These are phyloP conservation scores for Phytophthora ohioensis DNA, from an alignment of 352 stramenopile species.

Conservation along the genomic window DNA sequence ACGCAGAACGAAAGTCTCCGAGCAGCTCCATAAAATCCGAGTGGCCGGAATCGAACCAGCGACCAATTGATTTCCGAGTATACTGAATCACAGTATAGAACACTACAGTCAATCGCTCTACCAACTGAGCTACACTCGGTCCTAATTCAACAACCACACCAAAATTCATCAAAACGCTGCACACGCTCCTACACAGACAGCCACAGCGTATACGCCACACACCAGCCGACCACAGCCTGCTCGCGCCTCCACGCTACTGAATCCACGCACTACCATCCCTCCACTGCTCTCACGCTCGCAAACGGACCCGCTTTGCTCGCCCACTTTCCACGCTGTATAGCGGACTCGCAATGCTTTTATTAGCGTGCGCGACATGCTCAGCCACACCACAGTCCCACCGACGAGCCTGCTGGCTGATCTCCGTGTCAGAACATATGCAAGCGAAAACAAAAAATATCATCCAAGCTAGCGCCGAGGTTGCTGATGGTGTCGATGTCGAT, in stretches of 20 bases:
- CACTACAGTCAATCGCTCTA: conserved; percentile 8
- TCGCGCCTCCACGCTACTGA: neutral
- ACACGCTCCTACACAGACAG: no score
- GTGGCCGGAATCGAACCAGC: neutral
- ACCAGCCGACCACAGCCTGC: neutral
- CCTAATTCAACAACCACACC: neutral
- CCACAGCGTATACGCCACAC: no score
- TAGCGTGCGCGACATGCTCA: neutral
- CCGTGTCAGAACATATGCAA: no score
- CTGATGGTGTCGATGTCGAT: no score
- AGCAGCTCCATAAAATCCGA: no score
- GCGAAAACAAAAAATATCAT: no score
- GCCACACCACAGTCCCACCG: no score
- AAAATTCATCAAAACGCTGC: neutral
- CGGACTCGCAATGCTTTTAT: neutral
- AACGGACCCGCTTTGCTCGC: neutral
- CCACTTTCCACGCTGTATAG: neutral
- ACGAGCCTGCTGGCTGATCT: no score
- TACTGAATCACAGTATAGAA: conserved; percentile 4
- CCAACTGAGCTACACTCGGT: neutral
- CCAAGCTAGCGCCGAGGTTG: no score
- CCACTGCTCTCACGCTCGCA: neutral
- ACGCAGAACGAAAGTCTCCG: no score
- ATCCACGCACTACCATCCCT: neutral
- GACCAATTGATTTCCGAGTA: neutral